Base-by-base conservation (phyloP, 2,329 filamentous ascomycete species). In the Sarocladium brachiariae region DNA sequence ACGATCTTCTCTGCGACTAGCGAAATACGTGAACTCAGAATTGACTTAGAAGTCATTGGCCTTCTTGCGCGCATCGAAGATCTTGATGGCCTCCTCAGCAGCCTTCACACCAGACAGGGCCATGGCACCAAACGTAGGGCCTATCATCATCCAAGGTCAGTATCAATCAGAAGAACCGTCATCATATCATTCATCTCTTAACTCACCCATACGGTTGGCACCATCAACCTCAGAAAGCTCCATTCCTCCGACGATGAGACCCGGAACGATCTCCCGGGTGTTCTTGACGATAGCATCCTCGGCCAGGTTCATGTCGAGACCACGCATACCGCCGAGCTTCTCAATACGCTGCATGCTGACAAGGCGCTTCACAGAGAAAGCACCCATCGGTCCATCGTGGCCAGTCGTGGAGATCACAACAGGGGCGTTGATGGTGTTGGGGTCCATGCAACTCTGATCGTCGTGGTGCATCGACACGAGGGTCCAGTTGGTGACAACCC, bases 401-500 rank as follows among this genome's bases (percentile, higher is more conserved):
- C 90, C 91, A 0, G 90, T 96, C 21, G 90, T 96, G 52, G 84
- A 89, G 72, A 96, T 87, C 63, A 96, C 76, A 53, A 96, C 69
- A 1, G 90, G 89, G 0, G 89, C 89, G 65, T 95, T 96, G 79
- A 96, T 95, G 61, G 90, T 96, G 80, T 93, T 95, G 58, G 90
- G 90, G 68, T 96, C 91, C 90, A 96, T 95, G 84, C 90, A 96
- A 54, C 82, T 87, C 73, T 95, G 89, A 66, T 92, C 87, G 64
- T 90, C 86, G 68, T 91, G 87, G 68, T 91, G 86, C 76, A 92
- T 87, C 38, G 84, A 81, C 46, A 96, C 90, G 23, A 96, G 78
- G 1, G 90, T 96, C 90, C 90, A 96, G 78, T 96, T 96, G 62
- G 89, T 95, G 51, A 96, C 91, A 1, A 96, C 90, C 61, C 90